phyloP scores from a whole-genome alignment of 2,329 filamentous ascomycete genomes.

The Fusarium sp. region DNA sequence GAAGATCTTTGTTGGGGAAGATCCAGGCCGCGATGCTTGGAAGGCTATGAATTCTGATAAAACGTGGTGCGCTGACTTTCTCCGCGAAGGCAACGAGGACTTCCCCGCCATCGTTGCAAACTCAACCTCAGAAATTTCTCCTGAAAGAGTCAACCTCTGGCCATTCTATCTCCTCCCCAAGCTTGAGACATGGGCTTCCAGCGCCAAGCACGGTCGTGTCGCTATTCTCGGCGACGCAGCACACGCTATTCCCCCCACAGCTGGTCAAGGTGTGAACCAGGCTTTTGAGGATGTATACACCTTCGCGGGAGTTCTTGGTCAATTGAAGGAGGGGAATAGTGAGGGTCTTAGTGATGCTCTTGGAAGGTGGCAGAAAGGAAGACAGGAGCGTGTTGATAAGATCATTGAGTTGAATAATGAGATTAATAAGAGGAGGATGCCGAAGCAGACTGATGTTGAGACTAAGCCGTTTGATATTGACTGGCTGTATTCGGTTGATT shows the following conservation, averaged over 20 bases:
- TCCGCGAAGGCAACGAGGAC: slow-evolving; percentile 46
- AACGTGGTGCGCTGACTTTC: slow-evolving; percentile 45
- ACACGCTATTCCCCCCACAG: slow-evolving; percentile 57
- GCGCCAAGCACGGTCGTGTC: slow-evolving; percentile 43
- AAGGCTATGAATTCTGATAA: slow-evolving; percentile 51
- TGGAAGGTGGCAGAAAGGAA: slow-evolving; percentile 54
- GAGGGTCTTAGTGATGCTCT: not conserved
- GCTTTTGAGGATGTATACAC: slow-evolving; percentile 60
- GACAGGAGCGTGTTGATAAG: slow-evolving; percentile 57
- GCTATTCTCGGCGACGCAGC: slow-evolving; percentile 58
- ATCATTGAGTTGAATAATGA: slow-evolving; percentile 57
- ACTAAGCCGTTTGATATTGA: slow-evolving; percentile 46
- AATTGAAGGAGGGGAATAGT: slow-evolving; percentile 42
- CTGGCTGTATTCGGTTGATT: slow-evolving; percentile 54
- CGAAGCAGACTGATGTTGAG: slow-evolving; percentile 42
- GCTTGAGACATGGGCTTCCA: slow-evolving; percentile 54
- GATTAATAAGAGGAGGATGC: slow-evolving; percentile 57
- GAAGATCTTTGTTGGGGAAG: slow-evolving; percentile 42
- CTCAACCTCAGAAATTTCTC: slow-evolving; percentile 43
- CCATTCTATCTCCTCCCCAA: slow-evolving; percentile 58
- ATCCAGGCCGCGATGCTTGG: slow-evolving; percentile 54
- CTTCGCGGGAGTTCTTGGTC: slow-evolving; percentile 50
- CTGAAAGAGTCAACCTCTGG: slow-evolving; percentile 55
- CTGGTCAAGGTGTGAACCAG: slow-evolving; percentile 57
- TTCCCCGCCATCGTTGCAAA: slow-evolving; percentile 49